A percentile compares a stretch with the other conserved stretches of the same genome.
Conservation (phyloP, 352 stramenopile species). For the Pythium pectinolyticum region DNA sequence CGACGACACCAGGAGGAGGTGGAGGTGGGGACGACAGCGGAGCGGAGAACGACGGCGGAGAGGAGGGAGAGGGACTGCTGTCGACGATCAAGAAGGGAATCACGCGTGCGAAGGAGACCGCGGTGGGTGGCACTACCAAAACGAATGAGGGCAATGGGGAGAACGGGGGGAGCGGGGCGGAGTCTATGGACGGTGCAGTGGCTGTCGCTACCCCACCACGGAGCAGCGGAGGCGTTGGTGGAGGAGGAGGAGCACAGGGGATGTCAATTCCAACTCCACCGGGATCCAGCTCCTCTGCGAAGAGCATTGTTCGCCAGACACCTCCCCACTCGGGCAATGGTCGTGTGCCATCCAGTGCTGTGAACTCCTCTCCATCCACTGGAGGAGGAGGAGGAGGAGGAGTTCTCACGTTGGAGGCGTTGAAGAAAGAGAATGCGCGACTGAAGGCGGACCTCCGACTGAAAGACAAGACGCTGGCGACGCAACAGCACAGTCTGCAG, state of each 20-base stretch:
- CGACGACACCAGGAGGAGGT: slow-evolving; percentile 25
- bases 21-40: slow-evolving; percentile 8
- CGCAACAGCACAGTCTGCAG: slow-evolving; percentile 54
- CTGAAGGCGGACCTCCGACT: slow-evolving; percentile 52
- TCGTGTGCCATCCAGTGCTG: not conserved
- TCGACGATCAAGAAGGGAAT: slow-evolving; percentile 34
- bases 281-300: slow-evolving; percentile 15
- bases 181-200: not conserved
- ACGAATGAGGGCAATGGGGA: slow-evolving; percentile 20
- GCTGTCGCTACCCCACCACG: not conserved
- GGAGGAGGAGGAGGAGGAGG: not conserved
- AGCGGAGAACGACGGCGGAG: slow-evolving; percentile 20
- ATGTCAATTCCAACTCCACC: slow-evolving; percentile 14
- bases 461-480: slow-evolving; percentile 64
- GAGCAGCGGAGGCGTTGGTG: slow-evolving; percentile 1
- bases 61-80: slow-evolving; percentile 32
- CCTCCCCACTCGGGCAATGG: slow-evolving; percentile 23
- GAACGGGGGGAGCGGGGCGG: not conserved
- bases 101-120: slow-evolving; percentile 23
- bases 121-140: slow-evolving; percentile 23
- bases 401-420: slow-evolving; percentile 11
- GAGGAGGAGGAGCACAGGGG: not conserved
- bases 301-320: slow-evolving; percentile 13
- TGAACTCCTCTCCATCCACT: slow-evolving; percentile 3
- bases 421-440: slow-evolving; percentile 57